A percentile compares a stretch with the other conserved stretches of the same genome.
Conservation (phyloP, 1,284 basidiomycete genomes). For the Ustilago esculenta region DNA sequence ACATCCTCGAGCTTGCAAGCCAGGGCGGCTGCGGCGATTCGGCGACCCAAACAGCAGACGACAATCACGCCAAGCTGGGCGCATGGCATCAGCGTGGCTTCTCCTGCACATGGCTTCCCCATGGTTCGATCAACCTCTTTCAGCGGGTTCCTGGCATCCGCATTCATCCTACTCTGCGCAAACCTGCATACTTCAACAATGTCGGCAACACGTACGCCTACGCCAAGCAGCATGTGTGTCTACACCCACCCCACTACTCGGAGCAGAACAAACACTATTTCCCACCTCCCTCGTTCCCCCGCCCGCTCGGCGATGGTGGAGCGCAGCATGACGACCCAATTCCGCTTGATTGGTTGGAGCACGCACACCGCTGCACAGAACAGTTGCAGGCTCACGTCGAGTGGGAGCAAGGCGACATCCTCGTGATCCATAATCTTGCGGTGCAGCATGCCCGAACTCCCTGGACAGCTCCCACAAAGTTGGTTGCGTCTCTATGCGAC, state of each 20-base stretch:
- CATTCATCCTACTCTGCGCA: conserved; percentile 28
- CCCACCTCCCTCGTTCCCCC: conserved; percentile 34
- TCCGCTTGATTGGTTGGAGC: conserved; percentile 39
- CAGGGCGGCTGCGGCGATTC: conserved; percentile 39
- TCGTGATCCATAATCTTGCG: conserved; percentile 50
- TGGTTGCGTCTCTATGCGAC: conserved; percentile 50
- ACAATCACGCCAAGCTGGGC: conserved; percentile 9
- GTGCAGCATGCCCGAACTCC: conserved; percentile 49
- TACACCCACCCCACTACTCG: conserved; percentile 32
- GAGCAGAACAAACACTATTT: conserved; percentile 32
- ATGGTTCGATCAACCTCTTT: conserved; percentile 47
- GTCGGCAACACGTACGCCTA: conserved; percentile 46
- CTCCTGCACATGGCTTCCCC: conserved; percentile 42
- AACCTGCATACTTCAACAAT: conserved; percentile 49
- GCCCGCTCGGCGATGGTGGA: conserved; percentile 2
- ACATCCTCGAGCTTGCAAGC: conserved; percentile 36
- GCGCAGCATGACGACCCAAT: conserved; percentile 24
- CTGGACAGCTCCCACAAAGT: conserved; percentile 41
- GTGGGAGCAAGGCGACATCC: conserved; percentile 44
- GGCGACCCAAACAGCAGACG: neutral
- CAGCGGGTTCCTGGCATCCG: conserved; percentile 49
- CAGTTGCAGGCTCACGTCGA: conserved; percentile 43
- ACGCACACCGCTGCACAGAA: conserved; percentile 24
- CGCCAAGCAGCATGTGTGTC: conserved; percentile 20
- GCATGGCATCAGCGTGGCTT: conserved; percentile 44